Percentiles rank a stretch among this genome's conserved stretches.
phyloP scores from a whole-genome alignment of 352 stramenopile species.

The Phytophthora syringae region DNA sequence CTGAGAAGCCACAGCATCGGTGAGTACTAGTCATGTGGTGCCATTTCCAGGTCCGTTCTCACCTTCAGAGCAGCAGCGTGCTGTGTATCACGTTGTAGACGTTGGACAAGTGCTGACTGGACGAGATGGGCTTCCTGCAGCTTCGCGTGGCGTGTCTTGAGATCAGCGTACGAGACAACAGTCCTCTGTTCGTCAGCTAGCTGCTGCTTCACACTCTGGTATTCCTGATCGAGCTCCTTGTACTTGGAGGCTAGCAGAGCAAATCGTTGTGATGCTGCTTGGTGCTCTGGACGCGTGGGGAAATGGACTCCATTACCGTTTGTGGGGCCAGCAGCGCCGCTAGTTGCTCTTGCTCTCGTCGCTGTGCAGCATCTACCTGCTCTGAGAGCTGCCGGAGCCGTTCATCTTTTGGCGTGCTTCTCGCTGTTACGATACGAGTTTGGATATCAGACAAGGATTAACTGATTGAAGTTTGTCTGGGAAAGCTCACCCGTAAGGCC shows the following conservation, averaged over 20 bases:
- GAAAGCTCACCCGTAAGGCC: conserved; percentile 46
- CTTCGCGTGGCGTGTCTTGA: conserved; percentile 59
- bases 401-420: conserved; percentile 59
- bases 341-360: conserved; percentile 51
- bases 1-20: conserved; percentile 33
- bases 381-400: conserved; percentile 42
- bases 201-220: conserved; percentile 42
- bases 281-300: conserved; percentile 10
- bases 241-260: conserved; percentile 67
- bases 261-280: conserved; percentile 55
- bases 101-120: conserved; percentile 71
- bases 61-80: conserved; percentile 61
- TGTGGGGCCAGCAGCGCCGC: conserved; percentile 37
- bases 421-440: conserved; percentile 36
- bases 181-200: conserved; percentile 42
- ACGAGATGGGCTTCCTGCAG: conserved; percentile 78
- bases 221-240: conserved; percentile 61
- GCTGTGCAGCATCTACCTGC: conserved; percentile 34
- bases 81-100: conserved; percentile 70
- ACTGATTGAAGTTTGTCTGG: background rate
- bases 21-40: too few relatives aligned
- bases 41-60: too few relatives aligned
- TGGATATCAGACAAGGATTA: background rate
- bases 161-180: conserved; percentile 33
- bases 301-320: conserved; percentile 16